These are phyloP conservation scores for Cystofilobasidium macerans DNA, from an alignment of 768 basidiomycete genomes.

Conservation along the genomic window DNA sequence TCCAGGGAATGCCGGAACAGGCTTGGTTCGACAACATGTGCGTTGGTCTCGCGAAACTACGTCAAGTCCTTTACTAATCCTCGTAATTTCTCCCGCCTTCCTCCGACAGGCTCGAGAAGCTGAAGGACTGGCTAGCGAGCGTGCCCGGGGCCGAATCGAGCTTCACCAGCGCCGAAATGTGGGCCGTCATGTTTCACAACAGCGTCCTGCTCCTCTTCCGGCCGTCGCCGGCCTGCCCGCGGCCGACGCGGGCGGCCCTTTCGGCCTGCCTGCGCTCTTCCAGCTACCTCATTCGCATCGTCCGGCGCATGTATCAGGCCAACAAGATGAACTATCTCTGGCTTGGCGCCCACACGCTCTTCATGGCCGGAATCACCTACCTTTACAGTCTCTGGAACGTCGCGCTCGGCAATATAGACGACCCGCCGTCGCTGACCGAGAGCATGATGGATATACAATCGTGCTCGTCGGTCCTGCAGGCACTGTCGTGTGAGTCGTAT, in stretches of 20 bases:
- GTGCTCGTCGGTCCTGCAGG: slow-evolving; percentile 37
- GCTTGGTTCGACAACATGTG: slow-evolving; percentile 37
- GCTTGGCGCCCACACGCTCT: slow-evolving; percentile 20
- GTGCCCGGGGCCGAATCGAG: slow-evolving; percentile 38
- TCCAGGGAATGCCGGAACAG: slow-evolving; percentile 27
- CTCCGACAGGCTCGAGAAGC: slow-evolving; percentile 29
- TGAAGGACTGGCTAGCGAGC: slow-evolving; percentile 37
- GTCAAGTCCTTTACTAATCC: neutral
- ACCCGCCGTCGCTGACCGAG: slow-evolving; percentile 36
- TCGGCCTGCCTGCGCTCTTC: slow-evolving; percentile 38
- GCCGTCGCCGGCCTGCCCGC: slow-evolving; percentile 38
- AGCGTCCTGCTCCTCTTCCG: slow-evolving; percentile 38
- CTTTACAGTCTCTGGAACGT: slow-evolving; percentile 40
- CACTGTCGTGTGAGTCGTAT: slow-evolving; percentile 37
- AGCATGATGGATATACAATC: slow-evolving; percentile 38
- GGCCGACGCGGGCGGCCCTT: slow-evolving; percentile 36
- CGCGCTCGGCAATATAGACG: slow-evolving; percentile 34
- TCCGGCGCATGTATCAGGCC: slow-evolving; percentile 37
- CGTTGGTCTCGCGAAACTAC: neutral
- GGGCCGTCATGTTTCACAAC: slow-evolving; percentile 40
- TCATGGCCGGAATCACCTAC: slow-evolving; percentile 36
- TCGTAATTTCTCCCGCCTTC: neutral
- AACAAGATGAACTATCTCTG: slow-evolving; percentile 36
- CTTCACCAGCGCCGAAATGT: slow-evolving; percentile 36
- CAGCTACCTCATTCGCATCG: slow-evolving; percentile 40